Base-by-base conservation (phyloP, 2,329 filamentous ascomycete species). In the Aspergillus unguis region DNA sequence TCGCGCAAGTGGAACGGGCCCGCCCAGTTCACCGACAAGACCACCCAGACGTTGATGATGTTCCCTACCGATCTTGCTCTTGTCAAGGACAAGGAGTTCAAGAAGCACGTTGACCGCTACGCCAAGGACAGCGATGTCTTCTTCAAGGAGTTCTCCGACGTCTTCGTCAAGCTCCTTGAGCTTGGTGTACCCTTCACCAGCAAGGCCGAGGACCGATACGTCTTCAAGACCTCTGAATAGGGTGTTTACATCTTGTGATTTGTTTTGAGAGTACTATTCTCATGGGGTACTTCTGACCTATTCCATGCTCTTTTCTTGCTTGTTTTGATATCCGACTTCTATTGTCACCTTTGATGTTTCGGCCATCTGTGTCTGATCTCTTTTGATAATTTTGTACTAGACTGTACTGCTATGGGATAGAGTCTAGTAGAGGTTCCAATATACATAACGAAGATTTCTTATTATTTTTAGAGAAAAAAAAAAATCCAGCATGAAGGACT, bases 11-110 rank as follows among this genome's bases (percentile, higher is more conserved):
- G 90, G 92, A 84, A 92, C 65, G 92, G 94, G 28, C 91, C 91
- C 61, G 85, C 86, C 75, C 92, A 95, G 82, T 92, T 87, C 71
- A 86, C 95, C 77, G 92, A 97, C 77, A 88, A 88, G 77, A 83
- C 80, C 68, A 90, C 86, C 66, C 92, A 95, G 83, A 81, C 81
- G 38, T 78, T 97, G 65, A 97, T 99, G 94, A 97, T 99, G 92
- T 79, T 99, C 73, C 94, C 94, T 48, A 88, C 90, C 60, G 92
- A 99, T 69, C 85, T 95, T 76, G 87, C 87, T 52, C 80, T 97
- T 52, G 77, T 95, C 67, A 83, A 92, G 77, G 92, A 97, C 77
- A 92, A 92, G 82, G 80, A 79, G 61, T 95, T 97, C 81, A 85
- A 82, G 75, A 78, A 83, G 67, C 85, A 83, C 66, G 89, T 92